phyloP scores from a whole-genome alignment of 768 basidiomycete species.

The Pluteus cervinus region DNA sequence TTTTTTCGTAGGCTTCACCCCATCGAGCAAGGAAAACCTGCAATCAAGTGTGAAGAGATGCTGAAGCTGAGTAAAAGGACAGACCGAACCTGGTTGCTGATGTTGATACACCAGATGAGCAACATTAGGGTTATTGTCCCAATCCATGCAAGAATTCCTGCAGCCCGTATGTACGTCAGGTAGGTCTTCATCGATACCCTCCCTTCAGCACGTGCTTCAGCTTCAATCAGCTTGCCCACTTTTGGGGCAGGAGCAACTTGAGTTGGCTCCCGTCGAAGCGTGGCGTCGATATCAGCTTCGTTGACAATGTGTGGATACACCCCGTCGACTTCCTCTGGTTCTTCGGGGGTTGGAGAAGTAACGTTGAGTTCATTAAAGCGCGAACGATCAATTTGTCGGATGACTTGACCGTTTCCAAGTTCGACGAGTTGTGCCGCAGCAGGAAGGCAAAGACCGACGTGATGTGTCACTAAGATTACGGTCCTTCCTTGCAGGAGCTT shows the following conservation, averaged over 20 bases:
- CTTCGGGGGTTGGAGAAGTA: conserved; percentile 3
- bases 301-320: conserved; percentile 20
- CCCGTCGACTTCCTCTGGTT: background rate
- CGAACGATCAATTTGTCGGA: conserved; percentile 44
- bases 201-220: conserved; percentile 62
- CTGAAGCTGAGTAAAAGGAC: background rate
- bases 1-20: conserved; percentile 58
- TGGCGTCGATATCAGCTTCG: conserved; percentile 24
- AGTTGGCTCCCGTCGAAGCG: conserved; percentile 2
- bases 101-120: conserved; percentile 47
- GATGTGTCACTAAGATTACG: conserved; percentile 80
- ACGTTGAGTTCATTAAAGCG: no score
- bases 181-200: conserved; percentile 55
- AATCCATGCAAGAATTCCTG: conserved; percentile 50
- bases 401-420: conserved; percentile 41
- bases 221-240: conserved; percentile 54
- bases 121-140: conserved; percentile 47
- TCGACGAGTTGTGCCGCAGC: conserved; percentile 64
- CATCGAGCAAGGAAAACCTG: conserved; percentile 64
- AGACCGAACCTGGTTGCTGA: conserved; percentile 48
- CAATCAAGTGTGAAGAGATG: background rate
- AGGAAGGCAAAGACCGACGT: conserved; percentile 67
- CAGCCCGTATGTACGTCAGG: conserved; percentile 55
- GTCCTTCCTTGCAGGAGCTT: conserved; percentile 59
- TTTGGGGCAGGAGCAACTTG: conserved; percentile 5